Percentiles rank a stretch among this genome's conserved stretches.
Evolutionary conservation across 2,329 filamentous ascomycete species (phyloP).

Genomic region (Hypocrella siamensis): DNA sequence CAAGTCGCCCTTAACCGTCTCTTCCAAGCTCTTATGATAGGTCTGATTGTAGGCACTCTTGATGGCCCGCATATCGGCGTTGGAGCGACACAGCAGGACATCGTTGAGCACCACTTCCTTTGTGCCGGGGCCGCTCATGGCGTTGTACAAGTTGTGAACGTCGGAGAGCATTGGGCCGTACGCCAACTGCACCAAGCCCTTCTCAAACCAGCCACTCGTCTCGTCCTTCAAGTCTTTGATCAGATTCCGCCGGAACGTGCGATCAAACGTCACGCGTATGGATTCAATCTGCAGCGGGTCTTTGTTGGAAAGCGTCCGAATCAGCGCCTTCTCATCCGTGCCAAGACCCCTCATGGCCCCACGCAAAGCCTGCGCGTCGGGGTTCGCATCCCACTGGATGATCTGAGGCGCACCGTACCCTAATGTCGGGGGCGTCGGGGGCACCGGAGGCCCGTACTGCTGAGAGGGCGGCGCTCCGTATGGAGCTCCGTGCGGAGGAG

Average conservation of each 20-base stretch:
- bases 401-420: slow-evolving; percentile 62
- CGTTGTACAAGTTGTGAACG: slow-evolving; percentile 50
- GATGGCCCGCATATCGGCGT: slow-evolving; percentile 79
- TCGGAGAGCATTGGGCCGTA: slow-evolving; percentile 71
- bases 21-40: slow-evolving; percentile 51
- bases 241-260: slow-evolving; percentile 50
- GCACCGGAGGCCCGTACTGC: slow-evolving; percentile 19
- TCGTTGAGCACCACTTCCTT: slow-evolving; percentile 81
- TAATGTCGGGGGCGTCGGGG: slow-evolving; percentile 48
- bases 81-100: slow-evolving; percentile 64
- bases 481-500: slow-evolving; percentile 17
- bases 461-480: slow-evolving; percentile 19
- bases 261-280: slow-evolving; percentile 50
- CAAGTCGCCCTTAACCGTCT: slow-evolving; percentile 61
- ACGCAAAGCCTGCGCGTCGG: slow-evolving; percentile 56
- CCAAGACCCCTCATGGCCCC: slow-evolving; percentile 89
- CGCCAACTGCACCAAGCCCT: slow-evolving; percentile 58
- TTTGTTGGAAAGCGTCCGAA: slow-evolving; percentile 52
- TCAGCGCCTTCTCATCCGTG: slow-evolving; percentile 68
- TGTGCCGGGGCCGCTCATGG: slow-evolving; percentile 68
- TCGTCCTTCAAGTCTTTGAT: slow-evolving; percentile 65
- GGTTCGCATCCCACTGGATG: slow-evolving; percentile 51
- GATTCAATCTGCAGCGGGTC: slow-evolving; percentile 64
- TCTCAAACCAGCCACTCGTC: slow-evolving; percentile 57
- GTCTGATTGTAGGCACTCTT: slow-evolving; percentile 59